These are phyloP conservation scores for Pittosporum tobira DNA, from an alignment of 129 eudicot genomes.

Conservation along the genomic window DNA sequence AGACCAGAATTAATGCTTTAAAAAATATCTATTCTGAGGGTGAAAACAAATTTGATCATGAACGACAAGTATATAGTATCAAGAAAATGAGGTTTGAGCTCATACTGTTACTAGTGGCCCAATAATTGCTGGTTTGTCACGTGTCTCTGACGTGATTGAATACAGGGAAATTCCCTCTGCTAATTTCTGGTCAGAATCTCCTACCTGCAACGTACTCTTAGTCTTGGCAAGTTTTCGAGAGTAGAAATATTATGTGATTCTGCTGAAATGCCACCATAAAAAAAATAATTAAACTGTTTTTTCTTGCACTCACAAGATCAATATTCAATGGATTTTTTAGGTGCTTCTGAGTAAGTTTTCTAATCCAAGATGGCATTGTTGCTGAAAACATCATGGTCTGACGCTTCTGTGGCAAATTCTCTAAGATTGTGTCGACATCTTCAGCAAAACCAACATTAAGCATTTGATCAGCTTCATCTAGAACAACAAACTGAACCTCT, in stretches of 20 bases:
- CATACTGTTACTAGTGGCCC: slow-evolving; percentile 69
- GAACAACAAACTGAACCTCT: slow-evolving; percentile 64
- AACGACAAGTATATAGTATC: not conserved
- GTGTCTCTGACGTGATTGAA: slow-evolving; percentile 48
- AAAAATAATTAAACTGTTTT: not conserved
- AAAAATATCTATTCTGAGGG: not conserved
- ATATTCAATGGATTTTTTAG: slow-evolving; percentile 56
- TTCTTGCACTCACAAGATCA: slow-evolving; percentile 63
- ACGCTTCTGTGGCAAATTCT: slow-evolving; percentile 48
- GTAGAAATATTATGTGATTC: not conserved
- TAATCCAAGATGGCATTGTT: slow-evolving; percentile 90
- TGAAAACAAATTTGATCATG: not conserved
- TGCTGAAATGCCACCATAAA: not conserved
- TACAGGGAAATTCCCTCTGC: slow-evolving; percentile 81
- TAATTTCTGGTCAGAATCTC: slow-evolving; percentile 85
- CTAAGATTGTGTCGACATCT: slow-evolving; percentile 70
- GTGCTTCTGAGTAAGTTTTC: slow-evolving; percentile 66
- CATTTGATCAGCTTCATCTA: slow-evolving; percentile 99
- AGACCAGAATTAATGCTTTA: too few species aligned
- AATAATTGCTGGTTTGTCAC: slow-evolving; percentile 58
- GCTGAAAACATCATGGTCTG: slow-evolving; percentile 99
- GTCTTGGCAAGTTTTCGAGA: slow-evolving; percentile 12
- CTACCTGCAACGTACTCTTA: slow-evolving; percentile 52
- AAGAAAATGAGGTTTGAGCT: not conserved
- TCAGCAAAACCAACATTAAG: slow-evolving; percentile 91